Base-by-base conservation (phyloP, 1,284 basidiomycete species). In the Thecaphora frezii region DNA sequence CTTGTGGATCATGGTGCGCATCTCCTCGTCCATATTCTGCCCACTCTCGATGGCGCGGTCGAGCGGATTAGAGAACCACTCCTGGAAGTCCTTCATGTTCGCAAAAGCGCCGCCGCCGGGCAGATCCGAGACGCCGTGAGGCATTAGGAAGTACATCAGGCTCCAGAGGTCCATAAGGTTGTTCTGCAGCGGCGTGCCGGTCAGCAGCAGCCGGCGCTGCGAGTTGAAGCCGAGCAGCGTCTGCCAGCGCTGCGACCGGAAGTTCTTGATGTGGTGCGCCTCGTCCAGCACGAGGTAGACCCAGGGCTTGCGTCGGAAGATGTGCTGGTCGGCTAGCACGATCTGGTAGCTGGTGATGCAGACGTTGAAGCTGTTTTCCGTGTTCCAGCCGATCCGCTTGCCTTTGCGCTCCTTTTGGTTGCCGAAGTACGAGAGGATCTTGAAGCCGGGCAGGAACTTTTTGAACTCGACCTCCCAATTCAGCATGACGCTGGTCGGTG, bases 391-490 rank as follows among this genome's bases (percentile, higher is more conserved):
- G 58, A 90, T 86, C 12, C 93, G 87, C 44, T 94, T 86, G 69
- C 96, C 92, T 79, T 93, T 94, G 48, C 93, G 88, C 56, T 93
- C 90, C 80, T 91, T 92, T 53, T 89, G 89, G 44, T 84, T 87
- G 26, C 93, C 93, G 74, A 96, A 93, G 81, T 97, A 97, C 55
- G 90, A 90, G 36, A 97, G 82, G 52, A 91, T 87, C 71, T 87
- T 89, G 84, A 97, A 93, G 1, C 93, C 93, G 0, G 93, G 93
- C 2, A 97, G 82, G 77, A 97, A 97, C 81, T 96, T 96, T 81
- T 97, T 96, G 83, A 97, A 97, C 79, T 97, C 93, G 89, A 97
- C 94, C 79, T 96, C 93, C 93, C 93, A 97, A 77, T 97, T 97
- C 54, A 97, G 84, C 62, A 97, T 85, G 53, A 97, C 93, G 59